phyloP scores from a whole-genome alignment of 2,329 filamentous ascomycete species.

The Hirsutella rhossiliensis region DNA sequence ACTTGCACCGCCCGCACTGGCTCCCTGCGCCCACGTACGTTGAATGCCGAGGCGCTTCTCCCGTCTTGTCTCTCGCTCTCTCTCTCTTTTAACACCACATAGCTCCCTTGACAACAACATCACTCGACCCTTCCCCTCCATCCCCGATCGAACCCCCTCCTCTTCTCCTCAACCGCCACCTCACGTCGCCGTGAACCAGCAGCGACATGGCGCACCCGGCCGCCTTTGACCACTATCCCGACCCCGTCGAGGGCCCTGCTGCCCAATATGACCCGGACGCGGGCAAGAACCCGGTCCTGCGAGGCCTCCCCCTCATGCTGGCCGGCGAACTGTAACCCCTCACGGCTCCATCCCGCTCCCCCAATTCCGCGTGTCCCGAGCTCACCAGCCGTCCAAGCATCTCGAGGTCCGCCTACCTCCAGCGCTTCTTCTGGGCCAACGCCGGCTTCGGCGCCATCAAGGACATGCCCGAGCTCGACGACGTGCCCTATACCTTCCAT shows the following conservation, averaged over 20 bases:
- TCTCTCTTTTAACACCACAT: no score
- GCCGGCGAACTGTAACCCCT: conserved; percentile 4
- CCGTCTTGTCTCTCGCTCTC: no score
- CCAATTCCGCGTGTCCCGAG: not conserved
- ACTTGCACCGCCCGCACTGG: no score
- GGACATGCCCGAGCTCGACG: conserved; percentile 32
- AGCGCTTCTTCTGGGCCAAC: conserved; percentile 58
- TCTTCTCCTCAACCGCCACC: no score
- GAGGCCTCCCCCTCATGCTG: conserved; percentile 45
- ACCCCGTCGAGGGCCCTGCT: conserved; percentile 20
- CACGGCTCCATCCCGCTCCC: not conserved
- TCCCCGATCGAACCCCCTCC: no score
- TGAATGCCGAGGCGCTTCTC: no score
- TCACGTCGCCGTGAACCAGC: not conserved
- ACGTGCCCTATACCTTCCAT: conserved; percentile 32
- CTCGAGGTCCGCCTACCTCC: conserved; percentile 45
- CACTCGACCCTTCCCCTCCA: no score
- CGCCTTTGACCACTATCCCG: conserved; percentile 32
- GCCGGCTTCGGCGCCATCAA: conserved; percentile 41
- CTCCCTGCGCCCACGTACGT: no score
- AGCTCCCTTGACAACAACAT: no score
- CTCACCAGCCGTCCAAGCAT: conserved; percentile 30
- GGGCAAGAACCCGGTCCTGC: conserved; percentile 57
- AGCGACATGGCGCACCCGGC: conserved; percentile 13
- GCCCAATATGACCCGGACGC: conserved; percentile 19